phyloP scores from a whole-genome alignment of 108 stramenopile genomes.

The Fistulifera pelliculosa region DNA sequence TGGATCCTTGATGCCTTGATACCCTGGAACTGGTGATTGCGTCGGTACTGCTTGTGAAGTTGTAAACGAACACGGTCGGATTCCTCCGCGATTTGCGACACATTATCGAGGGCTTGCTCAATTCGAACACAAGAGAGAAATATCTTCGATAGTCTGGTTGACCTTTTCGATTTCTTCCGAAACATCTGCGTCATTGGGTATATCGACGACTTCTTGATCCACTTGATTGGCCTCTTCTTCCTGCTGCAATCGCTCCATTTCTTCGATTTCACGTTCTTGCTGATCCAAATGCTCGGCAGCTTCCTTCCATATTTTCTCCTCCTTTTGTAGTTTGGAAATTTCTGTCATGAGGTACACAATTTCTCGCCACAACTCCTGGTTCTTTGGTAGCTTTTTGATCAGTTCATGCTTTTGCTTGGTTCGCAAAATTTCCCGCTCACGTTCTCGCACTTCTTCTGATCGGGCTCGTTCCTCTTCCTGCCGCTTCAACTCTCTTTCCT shows the following conservation, averaged over 20 bases:
- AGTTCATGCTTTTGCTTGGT: slow-evolving; percentile 10
- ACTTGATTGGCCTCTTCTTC: slow-evolving; percentile 2
- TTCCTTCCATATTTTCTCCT: slow-evolving; percentile 32
- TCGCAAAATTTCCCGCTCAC: neutral
- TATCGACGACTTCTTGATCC: neutral
- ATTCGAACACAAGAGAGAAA: slow-evolving; percentile 31
- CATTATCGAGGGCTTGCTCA: slow-evolving; percentile 15
- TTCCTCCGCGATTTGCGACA: slow-evolving; percentile 6
- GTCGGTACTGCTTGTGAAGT: slow-evolving; percentile 32
- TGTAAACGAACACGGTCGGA: slow-evolving; percentile 15
- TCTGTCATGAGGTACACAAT: slow-evolving; percentile 36
- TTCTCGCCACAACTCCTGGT: slow-evolving; percentile 36
- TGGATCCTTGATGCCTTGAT: slow-evolving; percentile 27
- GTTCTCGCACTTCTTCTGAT: slow-evolving; percentile 8
- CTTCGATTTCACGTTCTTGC: slow-evolving; percentile 10
- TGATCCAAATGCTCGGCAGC: slow-evolving; percentile 18
- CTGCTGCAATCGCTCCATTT: neutral
- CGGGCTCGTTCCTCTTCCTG: neutral
- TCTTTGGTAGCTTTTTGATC: slow-evolving; percentile 24
- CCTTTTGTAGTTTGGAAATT: slow-evolving; percentile 30
- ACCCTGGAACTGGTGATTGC: slow-evolving; percentile 39
- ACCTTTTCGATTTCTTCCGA: slow-evolving; percentile 3
- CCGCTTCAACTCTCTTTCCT: neutral
- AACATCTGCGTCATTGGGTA: neutral
- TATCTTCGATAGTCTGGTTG: slow-evolving; percentile 21